Evolutionary conservation across 352 stramenopile species (phyloP).

Genomic region (Globisporangium heterothallicum): DNA sequence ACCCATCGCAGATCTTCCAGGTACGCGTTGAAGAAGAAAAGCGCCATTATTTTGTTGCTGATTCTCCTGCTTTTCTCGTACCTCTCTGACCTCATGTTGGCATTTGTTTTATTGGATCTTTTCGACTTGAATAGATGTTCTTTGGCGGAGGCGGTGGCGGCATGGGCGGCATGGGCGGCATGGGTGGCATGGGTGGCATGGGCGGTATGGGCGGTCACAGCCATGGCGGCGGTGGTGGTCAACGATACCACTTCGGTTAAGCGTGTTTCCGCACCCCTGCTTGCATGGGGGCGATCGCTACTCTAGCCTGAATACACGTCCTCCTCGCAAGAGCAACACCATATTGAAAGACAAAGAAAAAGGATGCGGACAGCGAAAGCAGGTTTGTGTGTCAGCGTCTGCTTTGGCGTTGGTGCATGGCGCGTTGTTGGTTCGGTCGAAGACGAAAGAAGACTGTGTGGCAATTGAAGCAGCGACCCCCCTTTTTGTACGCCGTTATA

Average conservation of each 20-base stretch:
- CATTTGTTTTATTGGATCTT: background rate
- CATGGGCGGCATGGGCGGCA: conserved; percentile 34
- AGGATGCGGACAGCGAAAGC: no score
- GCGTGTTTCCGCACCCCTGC: background rate
- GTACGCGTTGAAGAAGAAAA: no score
- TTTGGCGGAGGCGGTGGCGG: conserved; percentile 48
- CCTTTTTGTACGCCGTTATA: conserved; percentile 10
- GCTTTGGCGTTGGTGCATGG: no score
- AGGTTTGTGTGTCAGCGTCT: no score
- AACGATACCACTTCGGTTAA: conserved; percentile 83
- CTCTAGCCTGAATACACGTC: no score
- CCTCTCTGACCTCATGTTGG: conserved; percentile 1
- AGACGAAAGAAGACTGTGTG: background rate
- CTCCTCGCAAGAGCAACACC: no score
- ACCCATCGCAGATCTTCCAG: conserved; percentile 84
- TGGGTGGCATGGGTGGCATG: conserved; percentile 42
- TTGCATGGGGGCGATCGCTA: conserved; percentile 2
- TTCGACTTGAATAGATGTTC: conserved; percentile 79
- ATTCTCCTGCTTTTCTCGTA: background rate
- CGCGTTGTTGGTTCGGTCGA: no score
- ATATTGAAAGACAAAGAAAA: no score
- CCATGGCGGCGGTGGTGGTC: conserved; percentile 35
- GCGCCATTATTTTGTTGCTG: background rate
- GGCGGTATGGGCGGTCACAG: conserved; percentile 30
- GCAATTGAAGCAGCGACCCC: background rate